These are phyloP conservation scores for Podila epigama DNA, from an alignment of 192 early-diverging fungal species.

Conservation along the genomic window DNA sequence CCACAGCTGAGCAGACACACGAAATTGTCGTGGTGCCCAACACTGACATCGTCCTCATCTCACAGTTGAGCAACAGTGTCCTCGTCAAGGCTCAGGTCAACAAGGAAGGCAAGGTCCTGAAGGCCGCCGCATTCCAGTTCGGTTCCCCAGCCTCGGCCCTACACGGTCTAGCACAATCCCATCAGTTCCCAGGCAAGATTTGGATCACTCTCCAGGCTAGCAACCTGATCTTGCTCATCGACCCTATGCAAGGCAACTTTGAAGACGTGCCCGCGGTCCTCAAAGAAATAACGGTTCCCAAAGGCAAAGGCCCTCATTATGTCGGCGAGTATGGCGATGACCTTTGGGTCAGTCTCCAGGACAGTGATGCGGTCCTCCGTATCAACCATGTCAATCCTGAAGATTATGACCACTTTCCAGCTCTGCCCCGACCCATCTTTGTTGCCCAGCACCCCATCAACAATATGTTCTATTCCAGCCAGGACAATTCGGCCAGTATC, in stretches of 20 bases:
- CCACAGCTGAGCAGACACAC: slow-evolving; percentile 17
- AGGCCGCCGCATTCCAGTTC: slow-evolving; percentile 2
- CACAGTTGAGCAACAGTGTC: slow-evolving; percentile 29
- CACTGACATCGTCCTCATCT: slow-evolving; percentile 14
- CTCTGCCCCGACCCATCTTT: slow-evolving; percentile 11
- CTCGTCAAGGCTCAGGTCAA: slow-evolving; percentile 27
- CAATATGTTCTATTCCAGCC: slow-evolving; percentile 11
- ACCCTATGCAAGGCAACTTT: slow-evolving; percentile 2
- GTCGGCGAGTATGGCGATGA: slow-evolving; percentile 24
- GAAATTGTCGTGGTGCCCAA: slow-evolving; percentile 13
- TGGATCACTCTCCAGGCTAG: slow-evolving; percentile 26
- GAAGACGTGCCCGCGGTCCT: not conserved
- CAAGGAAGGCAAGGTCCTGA: not conserved
- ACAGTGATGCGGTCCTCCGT: slow-evolving; percentile 14
- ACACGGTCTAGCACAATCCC: slow-evolving; percentile 14
- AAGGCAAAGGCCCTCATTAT: slow-evolving; percentile 28
- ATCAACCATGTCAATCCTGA: slow-evolving; percentile 11
- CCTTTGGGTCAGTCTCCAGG: slow-evolving; percentile 25
- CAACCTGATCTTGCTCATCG: slow-evolving; percentile 15
- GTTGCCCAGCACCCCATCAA: slow-evolving; percentile 25
- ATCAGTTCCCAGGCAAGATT: slow-evolving; percentile 6
- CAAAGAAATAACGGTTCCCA: slow-evolving; percentile 9
- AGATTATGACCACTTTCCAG: slow-evolving; percentile 7
- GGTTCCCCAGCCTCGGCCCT: slow-evolving; percentile 2
- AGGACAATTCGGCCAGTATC: slow-evolving; percentile 9